Base-by-base conservation (phyloP, 768 basidiomycete species). In the Coprinellus micaceus region DNA sequence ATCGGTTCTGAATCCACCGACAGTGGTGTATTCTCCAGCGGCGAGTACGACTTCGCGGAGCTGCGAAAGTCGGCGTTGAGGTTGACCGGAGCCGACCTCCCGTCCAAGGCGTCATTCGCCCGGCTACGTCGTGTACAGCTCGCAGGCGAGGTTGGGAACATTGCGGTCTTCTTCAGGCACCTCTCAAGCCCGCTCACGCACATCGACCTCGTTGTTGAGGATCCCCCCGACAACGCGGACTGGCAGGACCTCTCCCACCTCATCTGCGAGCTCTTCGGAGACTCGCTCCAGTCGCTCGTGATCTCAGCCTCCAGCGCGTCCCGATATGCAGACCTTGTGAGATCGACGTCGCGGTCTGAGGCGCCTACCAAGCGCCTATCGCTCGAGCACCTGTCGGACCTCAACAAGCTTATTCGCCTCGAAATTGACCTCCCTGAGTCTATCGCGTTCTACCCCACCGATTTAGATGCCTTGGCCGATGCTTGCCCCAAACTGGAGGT, bases 361-460 rank as follows among this genome's bases (percentile, higher is more conserved):
- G 77, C 82, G 22, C 78, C 85, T 12, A 75, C 80, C 46, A 77
- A 76, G 28, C 80, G 80, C 55, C 80, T 91, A 24, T 79, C 86
- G 17, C 76, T 91, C 52, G 80, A 84, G 59, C 71, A 80, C 56
- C 68, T 91, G 24, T 71, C 73, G 19, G 71, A 71, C 40, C 75
- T 91, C 28, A 80, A 82, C 22, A 69, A 67, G 40, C 76, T 91
- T 54, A 64, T 72, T 28, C 81, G 83, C n/a, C 74, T 91, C 45
- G 88, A 89, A 36, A 78, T 91, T 54, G 89, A 91, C 66, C 84
- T 91, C 56, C 87, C 89, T 12, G 88, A 90, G 66, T 89, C 88
- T 4, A 76, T 83, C 52, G 71, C 88, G 55, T 85, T 91, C 70
- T 74, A 77, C 52, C 77, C 82, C 25, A 68, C 74, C 49, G 89